phyloP scores from a whole-genome alignment of 805 yeast species.

The Isabelozyma gotoi region DNA sequence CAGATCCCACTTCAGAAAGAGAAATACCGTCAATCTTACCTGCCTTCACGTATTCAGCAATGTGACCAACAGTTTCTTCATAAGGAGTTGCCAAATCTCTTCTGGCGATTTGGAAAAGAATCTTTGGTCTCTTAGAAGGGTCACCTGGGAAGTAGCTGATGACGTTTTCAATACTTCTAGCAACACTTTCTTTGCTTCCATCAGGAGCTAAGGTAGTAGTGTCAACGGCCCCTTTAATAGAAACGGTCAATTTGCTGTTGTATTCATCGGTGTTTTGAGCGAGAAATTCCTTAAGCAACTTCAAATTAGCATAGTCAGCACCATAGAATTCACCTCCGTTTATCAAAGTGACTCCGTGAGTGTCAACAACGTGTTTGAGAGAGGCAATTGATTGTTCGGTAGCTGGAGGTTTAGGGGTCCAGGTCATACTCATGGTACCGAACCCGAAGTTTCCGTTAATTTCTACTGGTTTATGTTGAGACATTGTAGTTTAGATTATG shows the following conservation, averaged over 20 bases:
- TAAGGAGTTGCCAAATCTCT: slow-evolving; percentile 56
- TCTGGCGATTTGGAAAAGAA: slow-evolving; percentile 71
- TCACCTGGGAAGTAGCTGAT: slow-evolving; percentile 26
- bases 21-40: slow-evolving; percentile 74
- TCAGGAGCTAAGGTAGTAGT: slow-evolving; percentile 42
- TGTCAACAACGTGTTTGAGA: slow-evolving; percentile 39
- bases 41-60: slow-evolving; percentile 57
- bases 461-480: not conserved
- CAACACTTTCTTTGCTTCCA: slow-evolving; percentile 49
- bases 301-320: slow-evolving; percentile 48
- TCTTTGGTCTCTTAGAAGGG: slow-evolving; percentile 28
- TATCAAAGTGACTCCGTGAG: slow-evolving; percentile 55
- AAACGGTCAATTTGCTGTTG: slow-evolving; percentile 53
- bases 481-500: not conserved
- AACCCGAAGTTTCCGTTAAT: slow-evolving; percentile 49
- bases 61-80: slow-evolving; percentile 56
- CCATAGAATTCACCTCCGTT: slow-evolving; percentile 86
- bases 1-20: slow-evolving; percentile 68
- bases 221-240: slow-evolving; percentile 66
- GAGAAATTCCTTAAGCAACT: slow-evolving; percentile 57
- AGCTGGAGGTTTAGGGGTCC: slow-evolving; percentile 59
- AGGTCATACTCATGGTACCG: slow-evolving; percentile 83
- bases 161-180: slow-evolving; percentile 47
- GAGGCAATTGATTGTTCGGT: slow-evolving; percentile 52
- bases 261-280: slow-evolving; percentile 49